Evolutionary conservation across 306 rosid species (phyloP).

Genomic region (Citrullus amarus): DNA sequence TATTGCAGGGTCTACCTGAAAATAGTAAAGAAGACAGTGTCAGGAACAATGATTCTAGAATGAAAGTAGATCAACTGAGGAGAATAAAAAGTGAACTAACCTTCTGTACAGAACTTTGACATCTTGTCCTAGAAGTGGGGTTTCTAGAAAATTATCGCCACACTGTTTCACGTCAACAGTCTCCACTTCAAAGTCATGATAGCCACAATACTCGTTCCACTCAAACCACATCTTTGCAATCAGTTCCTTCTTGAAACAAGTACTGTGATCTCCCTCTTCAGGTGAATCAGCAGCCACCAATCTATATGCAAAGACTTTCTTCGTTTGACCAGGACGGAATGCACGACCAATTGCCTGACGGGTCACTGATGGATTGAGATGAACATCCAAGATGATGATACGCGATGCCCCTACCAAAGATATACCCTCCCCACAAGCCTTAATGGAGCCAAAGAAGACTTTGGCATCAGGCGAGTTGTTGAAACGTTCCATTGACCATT

Average conservation of each 20-base stretch:
- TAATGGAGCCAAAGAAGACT: conserved; percentile 90
- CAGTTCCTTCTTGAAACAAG: conserved; percentile 69
- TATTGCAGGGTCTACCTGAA: conserved; percentile 38
- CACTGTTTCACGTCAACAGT: conserved; percentile 44
- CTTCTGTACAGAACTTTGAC: conserved; percentile 63
- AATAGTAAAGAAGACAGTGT: conserved; percentile 12
- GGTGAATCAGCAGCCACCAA: conserved; percentile 73
- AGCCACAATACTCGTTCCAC: conserved; percentile 76
- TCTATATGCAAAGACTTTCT: conserved; percentile 55
- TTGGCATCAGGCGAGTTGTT: conserved; percentile 61
- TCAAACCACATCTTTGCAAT: conserved; percentile 96
- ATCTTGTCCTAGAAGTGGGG: conserved; percentile 39
- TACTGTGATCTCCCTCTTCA: conserved; percentile 61
- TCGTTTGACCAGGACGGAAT: conserved; percentile 85
- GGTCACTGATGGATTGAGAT: conserved; percentile 84
- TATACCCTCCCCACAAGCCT: conserved; percentile 98
- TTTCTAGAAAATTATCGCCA: conserved; percentile 59
- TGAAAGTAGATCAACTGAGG: neutral
- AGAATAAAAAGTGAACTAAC: conserved; percentile 23
- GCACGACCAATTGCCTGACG: conserved; percentile 98
- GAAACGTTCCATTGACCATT: conserved; percentile 69
- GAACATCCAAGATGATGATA: conserved; percentile 65
- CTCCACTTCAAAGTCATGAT: conserved; percentile 37
- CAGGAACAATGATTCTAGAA: neutral
- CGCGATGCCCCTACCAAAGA: conserved; percentile 95